These are phyloP conservation scores for Zygosaccharomyces pseudobailii DNA, from an alignment of 1,139 yeast genomes.

Conservation along the genomic window DNA sequence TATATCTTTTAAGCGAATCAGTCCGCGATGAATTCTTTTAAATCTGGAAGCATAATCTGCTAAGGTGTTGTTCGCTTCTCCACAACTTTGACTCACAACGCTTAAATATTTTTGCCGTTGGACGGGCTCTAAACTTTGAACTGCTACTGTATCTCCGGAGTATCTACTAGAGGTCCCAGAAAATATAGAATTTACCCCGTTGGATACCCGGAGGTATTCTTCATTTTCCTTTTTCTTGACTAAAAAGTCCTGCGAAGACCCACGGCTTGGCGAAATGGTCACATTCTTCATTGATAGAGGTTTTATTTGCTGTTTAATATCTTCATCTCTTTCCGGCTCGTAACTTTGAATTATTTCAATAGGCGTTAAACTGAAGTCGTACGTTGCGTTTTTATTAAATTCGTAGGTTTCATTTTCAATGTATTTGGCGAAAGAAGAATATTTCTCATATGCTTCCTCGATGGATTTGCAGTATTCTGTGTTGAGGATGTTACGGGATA, in stretches of 20 bases:
- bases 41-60: constrained; percentile 22
- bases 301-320: background rate
- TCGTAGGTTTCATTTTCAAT: constrained; percentile 17
- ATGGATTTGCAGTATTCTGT: constrained; percentile 5
- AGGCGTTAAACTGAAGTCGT: constrained; percentile 26
- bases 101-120: background rate
- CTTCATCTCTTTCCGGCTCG: constrained; percentile 6
- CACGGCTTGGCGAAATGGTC: background rate
- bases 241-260: background rate
- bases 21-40: constrained; percentile 16
- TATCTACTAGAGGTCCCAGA: constrained; percentile 17
- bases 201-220: background rate
- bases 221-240: background rate
- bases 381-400: constrained; percentile 16
- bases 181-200: constrained; percentile 2
- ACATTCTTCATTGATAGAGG: background rate
- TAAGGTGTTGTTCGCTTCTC: constrained; percentile 11
- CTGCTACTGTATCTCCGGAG: constrained; percentile 9
- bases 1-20: constrained; percentile 11
- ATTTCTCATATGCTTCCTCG: constrained; percentile 13
- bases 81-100: constrained; percentile 3
- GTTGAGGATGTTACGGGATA: constrained; percentile 2
- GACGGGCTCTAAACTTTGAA: constrained; percentile 1
- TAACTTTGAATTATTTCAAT: constrained; percentile 28
- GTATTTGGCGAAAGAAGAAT: constrained; percentile 12